Base-by-base conservation (phyloP, 2,329 filamentous ascomycete genomes). In the Penicillium sp. region DNA sequence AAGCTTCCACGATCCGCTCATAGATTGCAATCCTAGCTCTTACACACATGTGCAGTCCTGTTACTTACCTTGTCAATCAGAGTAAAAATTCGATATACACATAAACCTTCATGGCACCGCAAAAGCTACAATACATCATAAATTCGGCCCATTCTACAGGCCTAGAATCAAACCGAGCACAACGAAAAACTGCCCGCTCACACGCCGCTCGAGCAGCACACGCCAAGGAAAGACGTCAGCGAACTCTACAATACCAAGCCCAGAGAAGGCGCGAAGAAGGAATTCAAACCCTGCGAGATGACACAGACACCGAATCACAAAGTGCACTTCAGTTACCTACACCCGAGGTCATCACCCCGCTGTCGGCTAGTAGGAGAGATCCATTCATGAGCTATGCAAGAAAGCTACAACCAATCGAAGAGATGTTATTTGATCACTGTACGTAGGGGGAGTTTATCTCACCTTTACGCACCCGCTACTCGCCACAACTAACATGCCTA, bases 361-460 rank as follows among this genome's bases (percentile, higher is more conserved):
- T 56, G 11, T 37, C 60, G 1, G 53, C 61, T 15, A 20, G 29
- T 26, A 35, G 62, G 12, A 55, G 46, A 12, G 62, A 64, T 41
- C 60, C 62, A 14, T 64, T 63, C 35, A 51, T 23, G 29, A 58
- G 53, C 52, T 56, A 52, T 37, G 62, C 57, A 25, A 48, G 31
- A 26, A n/a, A 33, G 0, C 44, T 64, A 22, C 45, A 46, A 15
- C 59, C 58, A 1, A 18, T 56, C 0, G 62, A 64, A 20, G 41
- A 61, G 26, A 51, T 56, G 37, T 9, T 64, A 26, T 63, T 64
- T 37, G 62, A 64, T 50, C 60, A 64, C 50, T 64, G 62, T 64
- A 56, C 33, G 61, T 53, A 12, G 0, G 18, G 2, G 4, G 26
- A 1, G n/a, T 7, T 3, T 2, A 25, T n/a, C 6, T 8, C 6